Percentiles rank a stretch among this genome's conserved stretches.
phyloP scores from a whole-genome alignment of 345 rosid genomes.

The Draba incana region DNA sequence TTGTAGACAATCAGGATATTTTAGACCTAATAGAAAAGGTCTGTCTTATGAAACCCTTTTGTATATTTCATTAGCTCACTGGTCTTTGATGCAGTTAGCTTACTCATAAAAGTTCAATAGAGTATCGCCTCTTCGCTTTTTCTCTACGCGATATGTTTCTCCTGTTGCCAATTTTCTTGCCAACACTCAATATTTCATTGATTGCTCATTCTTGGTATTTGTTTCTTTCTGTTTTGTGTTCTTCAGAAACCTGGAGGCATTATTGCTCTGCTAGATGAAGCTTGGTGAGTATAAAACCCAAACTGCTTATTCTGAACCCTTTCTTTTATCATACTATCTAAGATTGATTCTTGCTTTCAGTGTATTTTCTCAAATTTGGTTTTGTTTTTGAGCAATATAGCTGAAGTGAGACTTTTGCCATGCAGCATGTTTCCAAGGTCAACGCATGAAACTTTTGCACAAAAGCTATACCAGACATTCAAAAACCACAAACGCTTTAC shows the following conservation, averaged over 20 bases:
- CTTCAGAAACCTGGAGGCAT: constrained; percentile 99
- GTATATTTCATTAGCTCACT: constrained; percentile 17
- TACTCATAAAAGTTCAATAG: background rate
- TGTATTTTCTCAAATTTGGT: constrained; percentile 21
- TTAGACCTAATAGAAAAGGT: constrained; percentile 98
- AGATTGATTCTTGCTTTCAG: constrained; percentile 16
- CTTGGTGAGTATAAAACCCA: constrained; percentile 67
- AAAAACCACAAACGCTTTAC: constrained; percentile 87
- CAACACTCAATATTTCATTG: background rate
- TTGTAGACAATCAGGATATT: constrained; percentile 94
- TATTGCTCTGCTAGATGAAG: constrained; percentile 98
- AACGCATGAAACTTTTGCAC: constrained; percentile 98
- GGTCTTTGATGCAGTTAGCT: constrained; percentile 11
- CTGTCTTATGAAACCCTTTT: constrained; percentile 16
- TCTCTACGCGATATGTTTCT: background rate
- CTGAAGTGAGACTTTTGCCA: constrained; percentile 40
- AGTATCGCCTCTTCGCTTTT: background rate
- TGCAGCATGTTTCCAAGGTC: constrained; percentile 99
- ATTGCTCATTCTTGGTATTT: constrained; percentile 26
- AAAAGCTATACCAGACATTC: constrained; percentile 94
- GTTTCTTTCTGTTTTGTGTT: constrained; percentile 28
- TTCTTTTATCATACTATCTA: background rate
- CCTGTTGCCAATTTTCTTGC: constrained; percentile 16
- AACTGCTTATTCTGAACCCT: constrained; percentile 24
- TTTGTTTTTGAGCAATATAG: constrained; percentile 30